Conservation (phyloP, 176 grass and related monocot genomes). For the Musa schizocarpa region DNA sequence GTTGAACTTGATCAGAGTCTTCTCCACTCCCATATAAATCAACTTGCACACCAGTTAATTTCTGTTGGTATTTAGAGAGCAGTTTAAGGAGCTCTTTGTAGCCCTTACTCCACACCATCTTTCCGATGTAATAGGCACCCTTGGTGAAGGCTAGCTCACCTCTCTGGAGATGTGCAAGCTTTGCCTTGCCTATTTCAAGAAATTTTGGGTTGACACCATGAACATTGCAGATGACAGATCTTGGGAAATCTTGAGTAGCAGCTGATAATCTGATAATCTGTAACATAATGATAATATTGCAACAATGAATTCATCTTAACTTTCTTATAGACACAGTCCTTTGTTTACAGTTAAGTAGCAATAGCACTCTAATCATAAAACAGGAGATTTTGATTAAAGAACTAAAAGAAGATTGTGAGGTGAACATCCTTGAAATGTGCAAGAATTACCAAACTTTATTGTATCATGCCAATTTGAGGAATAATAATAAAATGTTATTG, state of each 20-base stretch:
- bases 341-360: not conserved
- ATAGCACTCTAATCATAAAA: constrained; percentile 6
- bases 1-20: constrained; percentile 58
- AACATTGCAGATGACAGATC: constrained; percentile 85
- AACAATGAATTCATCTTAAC: constrained; percentile 5
- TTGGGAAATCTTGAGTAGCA: constrained; percentile 79
- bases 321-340: not conserved
- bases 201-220: constrained; percentile 98
- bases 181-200: constrained; percentile 76
- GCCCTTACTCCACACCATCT: constrained; percentile 98
- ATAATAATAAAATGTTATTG: no score
- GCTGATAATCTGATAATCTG: constrained; percentile 87
- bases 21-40: constrained; percentile 92
- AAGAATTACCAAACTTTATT: no score
- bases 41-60: constrained; percentile 57
- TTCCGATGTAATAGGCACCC: constrained; percentile 85
- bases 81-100: constrained; percentile 82
- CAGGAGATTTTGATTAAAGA: not conserved
- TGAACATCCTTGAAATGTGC: no score
- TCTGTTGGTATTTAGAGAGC: constrained; percentile 62
- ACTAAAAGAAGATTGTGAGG: no score
- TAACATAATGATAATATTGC: constrained; percentile 7
- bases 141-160: constrained; percentile 65
- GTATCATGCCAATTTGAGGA: no score
- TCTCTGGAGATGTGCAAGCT: constrained; percentile 57